phyloP scores from a whole-genome alignment of 768 basidiomycete genomes.

The Cubamyces lactineus region DNA sequence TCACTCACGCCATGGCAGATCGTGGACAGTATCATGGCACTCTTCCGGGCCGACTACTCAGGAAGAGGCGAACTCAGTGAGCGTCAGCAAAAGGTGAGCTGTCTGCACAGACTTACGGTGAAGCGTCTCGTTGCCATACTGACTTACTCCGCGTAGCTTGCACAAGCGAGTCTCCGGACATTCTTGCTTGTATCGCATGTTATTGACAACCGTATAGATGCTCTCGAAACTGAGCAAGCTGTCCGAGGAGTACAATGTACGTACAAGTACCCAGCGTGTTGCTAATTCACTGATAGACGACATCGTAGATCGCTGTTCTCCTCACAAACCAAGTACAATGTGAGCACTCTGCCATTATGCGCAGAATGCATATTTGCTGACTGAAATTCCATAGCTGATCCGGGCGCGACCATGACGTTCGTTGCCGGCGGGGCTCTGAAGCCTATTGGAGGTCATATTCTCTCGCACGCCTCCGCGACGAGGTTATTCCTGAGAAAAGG shows the following conservation, averaged over 20 bases:
- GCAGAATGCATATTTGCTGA: neutral
- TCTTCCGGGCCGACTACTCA: slow-evolving; percentile 92
- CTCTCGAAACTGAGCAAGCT: slow-evolving; percentile 89
- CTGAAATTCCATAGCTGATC: slow-evolving; percentile 64
- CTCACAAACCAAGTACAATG: slow-evolving; percentile 95
- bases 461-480: slow-evolving; percentile 88
- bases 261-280: slow-evolving; percentile 21
- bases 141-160: slow-evolving; percentile 55
- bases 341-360: slow-evolving; percentile 34
- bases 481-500: slow-evolving; percentile 89
- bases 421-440: slow-evolving; percentile 93
- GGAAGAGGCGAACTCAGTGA: slow-evolving; percentile 94
- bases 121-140: neutral
- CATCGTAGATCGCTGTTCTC: slow-evolving; percentile 71
- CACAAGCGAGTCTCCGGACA: slow-evolving; percentile 57
- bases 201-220: slow-evolving; percentile 53
- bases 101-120: neutral
- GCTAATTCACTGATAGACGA: slow-evolving; percentile 23
- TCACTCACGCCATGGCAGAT: slow-evolving; percentile 51
- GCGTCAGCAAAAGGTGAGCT: slow-evolving; percentile 81
- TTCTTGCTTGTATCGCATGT: neutral
- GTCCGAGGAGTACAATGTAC: slow-evolving; percentile 88
- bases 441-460: slow-evolving; percentile 87
- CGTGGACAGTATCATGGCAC: slow-evolving; percentile 95
- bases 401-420: slow-evolving; percentile 94